Base-by-base conservation (phyloP, 139 green algal genomes). In the Volvox africanus region DNA sequence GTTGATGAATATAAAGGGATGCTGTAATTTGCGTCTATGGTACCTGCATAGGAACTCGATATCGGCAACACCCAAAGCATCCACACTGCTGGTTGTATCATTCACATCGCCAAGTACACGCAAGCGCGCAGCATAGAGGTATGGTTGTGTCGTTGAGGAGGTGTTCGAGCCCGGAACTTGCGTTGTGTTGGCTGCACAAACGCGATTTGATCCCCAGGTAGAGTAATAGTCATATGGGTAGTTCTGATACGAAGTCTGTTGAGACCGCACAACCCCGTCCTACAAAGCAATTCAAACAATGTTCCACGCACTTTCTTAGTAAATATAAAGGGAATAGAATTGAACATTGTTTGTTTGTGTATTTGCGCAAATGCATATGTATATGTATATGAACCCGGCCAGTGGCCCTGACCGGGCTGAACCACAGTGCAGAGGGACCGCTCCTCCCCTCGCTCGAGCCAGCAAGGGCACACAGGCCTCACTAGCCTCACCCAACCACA, bases 1-100 rank as follows among this genome's bases (percentile, higher is more conserved):
- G n/a, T n/a, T n/a, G n/a, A n/a, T n/a, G n/a, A n/a, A n/a, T n/a
- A n/a, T n/a, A n/a, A n/a, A n/a, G n/a, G n/a, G n/a, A n/a, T n/a
- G n/a, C n/a, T n/a, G n/a, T n/a, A n/a, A n/a, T n/a, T n/a, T n/a
- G n/a, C n/a, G n/a, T n/a, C n/a, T n/a, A n/a, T n/a, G n/a, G n/a
- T n/a, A 86, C 80, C 80, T 86, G 80, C 80, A 86, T 6, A 24
- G 80, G 17, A 86, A 86, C 28, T 75, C 80, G 1, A 86, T 32
- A 28, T 86, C 80, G 26, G 80, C 71, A 18, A 86, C 80, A 3
- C 80, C 80, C 44, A 86, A 30, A 2, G 55, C 28, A 44, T 86
- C 55, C 28, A 86, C n/a, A 26, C 44, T 24, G 3, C 73, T 36
- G 0, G 55, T 28, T 14, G 80, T n/a, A 28, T 75, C 80, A 17